These are phyloP conservation scores for Massospora cicadina DNA, from an alignment of 371 early-diverging fungal genomes.

Conservation along the genomic window DNA sequence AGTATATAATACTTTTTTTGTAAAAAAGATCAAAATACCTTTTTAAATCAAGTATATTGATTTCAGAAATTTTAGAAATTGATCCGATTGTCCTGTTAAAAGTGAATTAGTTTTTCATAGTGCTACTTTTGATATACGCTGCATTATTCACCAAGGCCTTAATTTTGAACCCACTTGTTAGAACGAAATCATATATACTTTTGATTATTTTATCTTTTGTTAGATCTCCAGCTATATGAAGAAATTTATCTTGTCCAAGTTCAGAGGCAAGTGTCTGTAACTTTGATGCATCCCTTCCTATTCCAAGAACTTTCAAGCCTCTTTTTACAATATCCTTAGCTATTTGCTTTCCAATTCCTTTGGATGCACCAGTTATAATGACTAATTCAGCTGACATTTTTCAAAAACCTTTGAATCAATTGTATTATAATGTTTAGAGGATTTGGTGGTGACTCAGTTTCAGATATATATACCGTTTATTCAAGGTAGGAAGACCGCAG, in stretches of 20 bases:
- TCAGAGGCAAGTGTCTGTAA: neutral
- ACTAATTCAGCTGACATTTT: neutral
- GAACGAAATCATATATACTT: neutral
- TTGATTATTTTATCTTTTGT: neutral
- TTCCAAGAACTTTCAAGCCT: neutral
- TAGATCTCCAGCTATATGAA: constrained; percentile 1
- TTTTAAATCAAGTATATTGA: neutral
- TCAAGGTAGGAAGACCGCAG: too few species aligned
- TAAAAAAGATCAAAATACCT: constrained; percentile 2
- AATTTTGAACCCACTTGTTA: neutral
- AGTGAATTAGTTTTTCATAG: neutral
- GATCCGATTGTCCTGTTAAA: neutral
- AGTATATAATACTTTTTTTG: neutral
- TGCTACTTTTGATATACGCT: neutral
- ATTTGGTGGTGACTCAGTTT: too few species aligned
- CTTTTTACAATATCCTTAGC: neutral
- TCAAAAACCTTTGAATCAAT: too few species aligned
- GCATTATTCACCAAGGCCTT: constrained; percentile 8
- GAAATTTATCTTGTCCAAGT: constrained; percentile 2
- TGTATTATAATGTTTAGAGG: too few species aligned
- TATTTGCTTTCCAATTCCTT: constrained; percentile 2
- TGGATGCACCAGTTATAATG: constrained; percentile 8
- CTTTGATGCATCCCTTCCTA: neutral
- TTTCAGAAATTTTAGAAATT: neutral
- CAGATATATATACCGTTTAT: too few species aligned